Percentiles rank a stretch among this genome's conserved stretches.
phyloP scores from a whole-genome alignment of 73 alveolate species.

The Loxodes magnus region DNA sequence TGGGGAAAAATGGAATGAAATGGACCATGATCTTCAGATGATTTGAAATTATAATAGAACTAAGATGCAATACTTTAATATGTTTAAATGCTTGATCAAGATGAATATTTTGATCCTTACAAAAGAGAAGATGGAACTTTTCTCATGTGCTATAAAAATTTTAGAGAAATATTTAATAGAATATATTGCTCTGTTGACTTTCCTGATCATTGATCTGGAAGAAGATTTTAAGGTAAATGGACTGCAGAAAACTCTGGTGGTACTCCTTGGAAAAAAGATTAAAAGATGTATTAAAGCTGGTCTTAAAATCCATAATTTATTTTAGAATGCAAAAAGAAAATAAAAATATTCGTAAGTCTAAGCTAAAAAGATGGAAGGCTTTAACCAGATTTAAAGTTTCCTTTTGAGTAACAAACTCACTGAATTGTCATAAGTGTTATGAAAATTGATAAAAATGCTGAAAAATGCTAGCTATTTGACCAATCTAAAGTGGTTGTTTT shows the following conservation, averaged over 20 bases:
- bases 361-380: constrained; percentile 10
- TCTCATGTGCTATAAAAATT: constrained; percentile 86
- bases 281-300: not conserved
- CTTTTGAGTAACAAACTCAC: constrained; percentile 19
- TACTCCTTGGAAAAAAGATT: not conserved
- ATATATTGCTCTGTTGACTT: constrained; percentile 45
- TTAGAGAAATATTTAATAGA: constrained; percentile 56
- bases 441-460: constrained; percentile 12
- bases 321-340: not conserved
- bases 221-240: constrained; percentile 10
- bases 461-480: constrained; percentile 16
- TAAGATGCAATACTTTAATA: constrained; percentile 23
- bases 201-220: constrained; percentile 78
- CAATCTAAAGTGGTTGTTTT: constrained; percentile 12
- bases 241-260: constrained; percentile 8
- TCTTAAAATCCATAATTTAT: constrained; percentile 3
- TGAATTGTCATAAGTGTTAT: constrained; percentile 21
- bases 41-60: constrained; percentile 94
- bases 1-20: constrained; percentile 98
- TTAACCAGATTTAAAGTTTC: constrained; percentile 1
- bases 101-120: constrained; percentile 1
- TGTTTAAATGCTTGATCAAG: constrained; percentile 1
- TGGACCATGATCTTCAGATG: constrained; percentile 95
- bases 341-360: not conserved
- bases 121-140: constrained; percentile 91